Conservation (phyloP, 139 green algal genomes). For the Coccomyxa sp. region DNA sequence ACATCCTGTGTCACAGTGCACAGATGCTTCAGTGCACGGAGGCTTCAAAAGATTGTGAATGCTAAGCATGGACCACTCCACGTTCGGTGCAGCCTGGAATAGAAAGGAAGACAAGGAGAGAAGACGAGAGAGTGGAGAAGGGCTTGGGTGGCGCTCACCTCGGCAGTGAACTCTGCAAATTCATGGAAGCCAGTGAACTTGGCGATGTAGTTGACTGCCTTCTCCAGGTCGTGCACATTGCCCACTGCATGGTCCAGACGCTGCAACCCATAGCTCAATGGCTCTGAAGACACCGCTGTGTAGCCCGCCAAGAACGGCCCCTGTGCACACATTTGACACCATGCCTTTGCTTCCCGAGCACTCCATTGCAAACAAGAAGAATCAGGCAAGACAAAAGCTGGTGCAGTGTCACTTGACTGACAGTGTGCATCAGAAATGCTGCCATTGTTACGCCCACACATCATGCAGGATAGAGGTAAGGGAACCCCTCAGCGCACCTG, state of each 20-base stretch:
- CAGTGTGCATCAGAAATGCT: too few species aligned
- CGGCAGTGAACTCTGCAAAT: slow-evolving; percentile 95
- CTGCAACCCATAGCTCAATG: slow-evolving; percentile 66
- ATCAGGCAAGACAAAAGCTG: background rate
- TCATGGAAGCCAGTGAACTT: slow-evolving; percentile 82
- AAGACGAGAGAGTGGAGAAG: too few species aligned
- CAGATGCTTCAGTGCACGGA: background rate
- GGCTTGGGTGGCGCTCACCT: too few species aligned
- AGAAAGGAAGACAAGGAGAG: background rate
- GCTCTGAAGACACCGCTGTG: slow-evolving; percentile 30
- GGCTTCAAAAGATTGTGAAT: background rate
- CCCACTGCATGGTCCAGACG: slow-evolving; percentile 94
- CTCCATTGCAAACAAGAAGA: background rate
- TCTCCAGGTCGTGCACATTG: slow-evolving; percentile 82
- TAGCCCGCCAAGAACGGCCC: slow-evolving; percentile 83
- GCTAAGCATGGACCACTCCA: background rate
- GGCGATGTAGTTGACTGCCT: slow-evolving; percentile 79
- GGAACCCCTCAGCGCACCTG: slow-evolving; percentile 11
- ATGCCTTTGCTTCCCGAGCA: background rate
- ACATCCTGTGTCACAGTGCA: background rate
- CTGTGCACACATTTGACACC: slow-evolving; percentile 8
- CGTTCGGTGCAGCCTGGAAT: background rate
- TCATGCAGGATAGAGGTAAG: too few species aligned
- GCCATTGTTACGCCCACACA: too few species aligned
- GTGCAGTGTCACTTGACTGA: too few species aligned